A percentile compares a stretch with the other conserved stretches of the same genome.
Conservation (phyloP, 371 early-diverging fungal species). For the Batkoa obscura region DNA sequence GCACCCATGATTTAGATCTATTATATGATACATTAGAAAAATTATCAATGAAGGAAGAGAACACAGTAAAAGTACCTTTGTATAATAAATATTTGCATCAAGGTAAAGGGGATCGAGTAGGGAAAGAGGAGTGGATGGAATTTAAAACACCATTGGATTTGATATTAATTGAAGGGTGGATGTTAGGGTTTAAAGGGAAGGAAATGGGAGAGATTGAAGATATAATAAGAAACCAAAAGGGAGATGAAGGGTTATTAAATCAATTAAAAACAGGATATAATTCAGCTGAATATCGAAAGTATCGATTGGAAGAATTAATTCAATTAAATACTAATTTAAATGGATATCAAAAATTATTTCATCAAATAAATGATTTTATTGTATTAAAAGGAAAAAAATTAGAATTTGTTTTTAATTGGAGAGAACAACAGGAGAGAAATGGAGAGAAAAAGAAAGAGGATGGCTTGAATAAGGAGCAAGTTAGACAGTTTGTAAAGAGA, state of each 20-base stretch:
- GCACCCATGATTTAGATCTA: conserved; percentile 68
- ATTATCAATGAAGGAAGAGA: conserved; percentile 10
- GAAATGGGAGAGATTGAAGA: conserved; percentile 9
- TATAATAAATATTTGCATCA: conserved; percentile 57
- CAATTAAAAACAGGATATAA: too few species aligned
- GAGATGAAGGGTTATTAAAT: too few species aligned
- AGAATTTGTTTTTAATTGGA: conserved; percentile 58
- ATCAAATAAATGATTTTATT: conserved; percentile 55
- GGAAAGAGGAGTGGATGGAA: conserved; percentile 27
- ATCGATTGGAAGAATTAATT: conserved; percentile 20
- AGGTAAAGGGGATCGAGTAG: conserved; percentile 67
- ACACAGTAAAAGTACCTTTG: conserved; percentile 29
- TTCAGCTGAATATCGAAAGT: neutral
- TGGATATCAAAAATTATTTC: conserved; percentile 28
- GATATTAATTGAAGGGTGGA: conserved; percentile 88
- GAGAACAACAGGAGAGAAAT: conserved; percentile 57
- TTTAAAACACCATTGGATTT: conserved; percentile 41
- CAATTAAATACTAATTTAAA: conserved; percentile 29
- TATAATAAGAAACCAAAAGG: too few species aligned
- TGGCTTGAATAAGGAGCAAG: conserved; percentile 47
- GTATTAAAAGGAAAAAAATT: conserved; percentile 39
- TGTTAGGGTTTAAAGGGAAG: conserved; percentile 57
- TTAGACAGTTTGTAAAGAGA: conserved; percentile 62
- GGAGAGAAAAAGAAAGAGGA: too few species aligned
- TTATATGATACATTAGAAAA: conserved; percentile 25